A percentile compares a stretch with the other conserved stretches of the same genome.
phyloP scores from a whole-genome alignment of 163 green algal genomes.

The Coccomyxa subellipsoidea region DNA sequence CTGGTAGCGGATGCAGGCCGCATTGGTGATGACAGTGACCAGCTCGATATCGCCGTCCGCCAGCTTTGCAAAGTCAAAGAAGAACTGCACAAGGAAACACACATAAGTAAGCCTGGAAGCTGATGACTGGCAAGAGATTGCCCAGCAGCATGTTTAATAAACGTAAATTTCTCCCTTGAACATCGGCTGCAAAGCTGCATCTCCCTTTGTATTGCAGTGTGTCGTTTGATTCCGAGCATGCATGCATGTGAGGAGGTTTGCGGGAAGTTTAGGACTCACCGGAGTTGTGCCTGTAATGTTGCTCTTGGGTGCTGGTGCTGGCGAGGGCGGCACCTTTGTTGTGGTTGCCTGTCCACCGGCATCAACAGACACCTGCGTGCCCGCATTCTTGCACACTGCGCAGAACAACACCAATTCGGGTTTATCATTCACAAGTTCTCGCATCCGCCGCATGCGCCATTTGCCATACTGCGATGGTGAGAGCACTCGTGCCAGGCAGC shows the following conservation, averaged over 20 bases:
- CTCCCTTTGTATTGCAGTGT: too few relatives aligned
- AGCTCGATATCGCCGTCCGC: conserved; percentile 2
- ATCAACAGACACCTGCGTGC: neutral
- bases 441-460: too few relatives aligned
- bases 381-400: neutral
- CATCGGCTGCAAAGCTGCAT: too few relatives aligned
- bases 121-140: too few relatives aligned
- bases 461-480: too few relatives aligned
- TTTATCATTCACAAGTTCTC: too few relatives aligned
- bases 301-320: neutral
- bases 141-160: too few relatives aligned
- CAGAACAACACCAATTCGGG: neutral
- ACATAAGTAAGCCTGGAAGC: neutral
- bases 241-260: neutral
- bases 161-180: too few relatives aligned
- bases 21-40: conserved; percentile 9
- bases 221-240: too few relatives aligned
- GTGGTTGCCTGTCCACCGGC: neutral
- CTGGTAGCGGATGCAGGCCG: conserved; percentile 10
- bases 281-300: neutral
- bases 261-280: neutral
- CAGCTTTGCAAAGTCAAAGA: conserved; percentile 9
- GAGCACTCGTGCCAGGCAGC: too few relatives aligned
- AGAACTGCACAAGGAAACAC: neutral
- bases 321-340: neutral